Evolutionary conservation across 331 rosid genomes (phyloP), one percentile per base, ranked within the genome.

Genomic region (Quercus lobata): DNA sequence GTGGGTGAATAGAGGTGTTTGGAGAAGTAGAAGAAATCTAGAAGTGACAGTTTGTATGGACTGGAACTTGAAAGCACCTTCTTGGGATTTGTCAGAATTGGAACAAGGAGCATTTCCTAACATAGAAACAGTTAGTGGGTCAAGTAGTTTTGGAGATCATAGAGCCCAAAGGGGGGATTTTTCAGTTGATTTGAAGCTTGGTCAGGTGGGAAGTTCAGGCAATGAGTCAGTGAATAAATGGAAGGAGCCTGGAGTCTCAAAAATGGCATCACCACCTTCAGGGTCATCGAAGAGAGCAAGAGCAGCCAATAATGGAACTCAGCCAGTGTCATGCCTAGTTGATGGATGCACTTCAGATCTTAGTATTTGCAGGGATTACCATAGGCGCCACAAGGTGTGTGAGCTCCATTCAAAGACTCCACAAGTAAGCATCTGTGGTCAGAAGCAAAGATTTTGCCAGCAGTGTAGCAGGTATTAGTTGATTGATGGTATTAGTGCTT

Each of bases 321-420:
- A 89, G 62, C 78, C 73, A 21, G 97, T 88, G 66, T 87, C 91
- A 5, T 95, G 98, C 77, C 92, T 95, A 15, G 98, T 95, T 21
- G 98, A 95, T 52, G 97, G 97, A 9, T 95, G 98, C 86, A 87
- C 84, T 57, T 86, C 93, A 19, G 97, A 95, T 82, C 98, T 95
- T 44, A 95, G 94, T 73, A 80, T 72, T 44, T 91, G 98, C 66
- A 89, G 97, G 57, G 97, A 95, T 79, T 95, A 95, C 85, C 97
- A 95, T 60, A 83, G 94, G 73, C 97, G 98, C 83, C 98, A 95
- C 81, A 95, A 95, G 92, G 98, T 95, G 72, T 95, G 98, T 74
- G 98, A 95, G 81, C 84, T 87, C 62, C 98, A 95, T 68, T 92
- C 98, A 30, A 95, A 95, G 87, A 90, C 97, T 80, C 87, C 98